phyloP scores from a whole-genome alignment of 2,329 filamentous ascomycete genomes.

The Diaporthe capsici region DNA sequence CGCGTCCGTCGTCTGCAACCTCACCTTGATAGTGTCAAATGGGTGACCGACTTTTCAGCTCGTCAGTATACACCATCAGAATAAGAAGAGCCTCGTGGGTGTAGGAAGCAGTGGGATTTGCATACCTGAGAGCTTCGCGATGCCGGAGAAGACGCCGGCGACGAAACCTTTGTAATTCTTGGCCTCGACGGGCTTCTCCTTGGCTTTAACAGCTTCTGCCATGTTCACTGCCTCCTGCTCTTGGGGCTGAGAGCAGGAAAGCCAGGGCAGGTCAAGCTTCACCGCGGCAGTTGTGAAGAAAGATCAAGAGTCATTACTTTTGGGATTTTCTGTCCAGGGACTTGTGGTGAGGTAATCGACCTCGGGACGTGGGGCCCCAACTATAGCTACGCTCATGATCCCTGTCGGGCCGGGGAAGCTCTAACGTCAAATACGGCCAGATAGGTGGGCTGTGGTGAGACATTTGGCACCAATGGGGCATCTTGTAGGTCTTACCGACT shows the following conservation, averaged over 20 bases:
- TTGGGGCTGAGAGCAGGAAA: conserved; percentile 4
- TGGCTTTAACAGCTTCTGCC: conserved; percentile 45
- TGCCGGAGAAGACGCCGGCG: conserved; percentile 94
- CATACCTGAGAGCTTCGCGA: conserved; percentile 88
- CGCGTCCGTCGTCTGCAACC: conserved; percentile 86
- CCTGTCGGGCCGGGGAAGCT: conserved; percentile 22
- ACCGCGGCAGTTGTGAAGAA: background rate
- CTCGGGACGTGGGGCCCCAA: conserved; percentile 12
- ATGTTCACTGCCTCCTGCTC: conserved; percentile 33
- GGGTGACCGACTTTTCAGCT: conserved; percentile 71
- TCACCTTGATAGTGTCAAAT: conserved; percentile 98
- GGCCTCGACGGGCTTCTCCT: conserved; percentile 49
- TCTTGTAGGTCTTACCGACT: background rate
- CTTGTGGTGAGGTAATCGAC: conserved; percentile 39
- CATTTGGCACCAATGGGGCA: no score
- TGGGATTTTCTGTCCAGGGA: conserved; percentile 15
- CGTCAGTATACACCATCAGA: background rate
- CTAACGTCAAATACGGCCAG: background rate
- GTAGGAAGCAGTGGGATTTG: conserved; percentile 40
- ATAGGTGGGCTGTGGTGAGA: background rate
- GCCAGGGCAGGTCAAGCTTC: background rate
- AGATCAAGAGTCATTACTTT: background rate
- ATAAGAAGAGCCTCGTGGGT: background rate
- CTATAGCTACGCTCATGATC: background rate
- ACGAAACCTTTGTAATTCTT: conserved; percentile 95